Percentiles rank a stretch among this genome's conserved stretches.
phyloP scores from a whole-genome alignment of 345 rosid species.

The Combretum micranthum region DNA sequence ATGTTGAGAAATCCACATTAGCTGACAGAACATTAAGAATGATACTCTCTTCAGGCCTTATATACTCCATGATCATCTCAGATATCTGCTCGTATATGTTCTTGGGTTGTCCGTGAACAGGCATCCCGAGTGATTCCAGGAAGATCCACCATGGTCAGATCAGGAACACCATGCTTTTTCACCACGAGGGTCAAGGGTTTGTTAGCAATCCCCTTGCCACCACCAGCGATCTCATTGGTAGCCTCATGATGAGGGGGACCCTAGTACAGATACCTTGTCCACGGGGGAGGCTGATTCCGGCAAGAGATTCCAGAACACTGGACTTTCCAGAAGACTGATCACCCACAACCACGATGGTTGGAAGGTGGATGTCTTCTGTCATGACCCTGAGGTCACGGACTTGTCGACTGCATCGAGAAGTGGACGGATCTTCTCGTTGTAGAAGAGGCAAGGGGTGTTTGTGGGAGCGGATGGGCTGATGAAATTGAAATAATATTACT shows the following conservation, averaged over 20 bases:
- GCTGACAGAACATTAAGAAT: slow-evolving; percentile 45
- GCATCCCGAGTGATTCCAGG: slow-evolving; percentile 52
- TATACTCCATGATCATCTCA: slow-evolving; percentile 33
- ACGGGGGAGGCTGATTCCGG: slow-evolving; percentile 33
- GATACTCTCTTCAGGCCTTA: slow-evolving; percentile 37
- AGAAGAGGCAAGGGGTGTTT: slow-evolving; percentile 24
- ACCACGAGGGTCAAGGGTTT: slow-evolving; percentile 35
- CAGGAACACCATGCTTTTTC: slow-evolving; percentile 39
- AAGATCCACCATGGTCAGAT: slow-evolving; percentile 54
- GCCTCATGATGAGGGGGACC: slow-evolving; percentile 52
- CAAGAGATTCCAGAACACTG: slow-evolving; percentile 46
- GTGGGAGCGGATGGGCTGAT: too few relatives aligned
- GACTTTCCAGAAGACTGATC: slow-evolving; percentile 56
- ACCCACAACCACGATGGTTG: slow-evolving; percentile 50
- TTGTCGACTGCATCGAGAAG: slow-evolving; percentile 48
- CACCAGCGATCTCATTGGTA: slow-evolving; percentile 41
- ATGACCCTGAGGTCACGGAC: slow-evolving; percentile 32
- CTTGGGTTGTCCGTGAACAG: slow-evolving; percentile 47
- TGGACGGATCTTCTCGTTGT: slow-evolving; percentile 36
- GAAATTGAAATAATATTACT: too few relatives aligned
- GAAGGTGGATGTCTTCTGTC: slow-evolving; percentile 47
- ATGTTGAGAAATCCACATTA: slow-evolving; percentile 34
- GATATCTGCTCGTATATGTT: slow-evolving; percentile 40
- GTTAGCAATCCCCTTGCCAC: slow-evolving; percentile 35
- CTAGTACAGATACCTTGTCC: slow-evolving; percentile 47